Percentiles rank a stretch among this genome's conserved stretches.
These are phyloP conservation scores for Dryadomyces quercivorus DNA, from an alignment of 2,329 filamentous ascomycete species.

Conservation along the genomic window DNA sequence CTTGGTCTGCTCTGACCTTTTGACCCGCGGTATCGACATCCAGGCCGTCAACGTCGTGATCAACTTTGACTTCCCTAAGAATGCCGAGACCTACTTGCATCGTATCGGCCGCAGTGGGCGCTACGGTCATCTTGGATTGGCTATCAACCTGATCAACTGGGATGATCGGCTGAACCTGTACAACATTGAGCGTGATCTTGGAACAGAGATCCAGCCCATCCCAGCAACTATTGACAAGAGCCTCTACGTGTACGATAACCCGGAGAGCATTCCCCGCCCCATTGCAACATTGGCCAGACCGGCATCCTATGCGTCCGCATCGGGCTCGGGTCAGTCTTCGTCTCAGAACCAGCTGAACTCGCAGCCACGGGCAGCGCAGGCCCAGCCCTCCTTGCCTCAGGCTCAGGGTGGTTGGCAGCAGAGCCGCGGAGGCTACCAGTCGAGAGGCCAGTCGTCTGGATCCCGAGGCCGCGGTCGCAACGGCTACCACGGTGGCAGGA, in stretches of 20 bases:
- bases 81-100: conserved; percentile 96
- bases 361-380: conserved; percentile 4
- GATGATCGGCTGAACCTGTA: conserved; percentile 98
- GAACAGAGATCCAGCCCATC: conserved; percentile 96
- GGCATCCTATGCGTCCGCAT: neutral
- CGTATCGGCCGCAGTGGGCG: conserved; percentile 95
- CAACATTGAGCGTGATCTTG: conserved; percentile 94
- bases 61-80: conserved; percentile 99
- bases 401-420: conserved; percentile 11
- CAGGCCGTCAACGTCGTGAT: conserved; percentile 99
- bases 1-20: conserved; percentile 90
- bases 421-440: conserved; percentile 1
- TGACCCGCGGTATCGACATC: conserved; percentile 98
- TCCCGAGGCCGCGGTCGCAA: conserved; percentile 5
- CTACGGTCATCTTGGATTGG: conserved; percentile 91
- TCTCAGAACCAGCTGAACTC: neutral
- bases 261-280: conserved; percentile 85
- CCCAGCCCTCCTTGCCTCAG: conserved; percentile 11
- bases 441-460: conserved; percentile 3
- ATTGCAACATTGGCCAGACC: conserved; percentile 33
- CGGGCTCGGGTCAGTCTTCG: neutral
- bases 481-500: conserved; percentile 3
- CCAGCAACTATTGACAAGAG: conserved; percentile 92
- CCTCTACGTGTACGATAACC: conserved; percentile 94
- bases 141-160: conserved; percentile 99